Conservation (phyloP, 176 grass and related monocot species). For the Leersia perrieri region DNA sequence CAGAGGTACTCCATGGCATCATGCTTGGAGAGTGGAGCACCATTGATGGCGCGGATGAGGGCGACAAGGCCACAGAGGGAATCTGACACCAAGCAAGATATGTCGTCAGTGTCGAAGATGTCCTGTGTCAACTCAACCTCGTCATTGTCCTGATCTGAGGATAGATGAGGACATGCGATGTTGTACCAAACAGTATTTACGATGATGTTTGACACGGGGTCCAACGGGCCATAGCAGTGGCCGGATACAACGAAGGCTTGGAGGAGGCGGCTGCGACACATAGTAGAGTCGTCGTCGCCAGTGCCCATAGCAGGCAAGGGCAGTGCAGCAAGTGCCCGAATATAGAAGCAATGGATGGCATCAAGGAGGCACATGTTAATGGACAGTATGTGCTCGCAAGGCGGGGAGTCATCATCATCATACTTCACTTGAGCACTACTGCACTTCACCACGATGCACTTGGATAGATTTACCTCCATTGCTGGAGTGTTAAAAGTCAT, state of each 20-base stretch:
- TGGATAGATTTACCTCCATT: background rate
- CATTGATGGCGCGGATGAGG: no score
- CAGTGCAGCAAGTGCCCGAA: background rate
- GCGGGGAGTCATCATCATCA: background rate
- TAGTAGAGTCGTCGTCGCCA: no score
- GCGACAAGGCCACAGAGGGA: conserved; percentile 4
- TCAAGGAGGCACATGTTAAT: conserved; percentile 2
- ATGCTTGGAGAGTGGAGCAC: background rate
- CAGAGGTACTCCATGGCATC: background rate
- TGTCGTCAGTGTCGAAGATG: background rate
- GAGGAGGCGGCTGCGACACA: background rate
- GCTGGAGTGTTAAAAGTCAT: background rate
- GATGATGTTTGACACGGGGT: no score
- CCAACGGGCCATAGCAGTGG: background rate
- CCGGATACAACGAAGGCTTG: background rate
- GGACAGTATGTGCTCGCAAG: background rate
- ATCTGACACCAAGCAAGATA: background rate
- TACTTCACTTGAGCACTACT: background rate
- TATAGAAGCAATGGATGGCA: background rate
- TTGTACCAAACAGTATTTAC: background rate
- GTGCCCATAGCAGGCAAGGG: no score
- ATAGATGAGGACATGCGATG: background rate
- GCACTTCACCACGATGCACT: no score
- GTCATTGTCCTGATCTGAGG: no score
- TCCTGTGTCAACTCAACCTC: background rate